These are phyloP conservation scores for Chlorella variabilis DNA, from an alignment of 163 green algal species.

Conservation along the genomic window DNA sequence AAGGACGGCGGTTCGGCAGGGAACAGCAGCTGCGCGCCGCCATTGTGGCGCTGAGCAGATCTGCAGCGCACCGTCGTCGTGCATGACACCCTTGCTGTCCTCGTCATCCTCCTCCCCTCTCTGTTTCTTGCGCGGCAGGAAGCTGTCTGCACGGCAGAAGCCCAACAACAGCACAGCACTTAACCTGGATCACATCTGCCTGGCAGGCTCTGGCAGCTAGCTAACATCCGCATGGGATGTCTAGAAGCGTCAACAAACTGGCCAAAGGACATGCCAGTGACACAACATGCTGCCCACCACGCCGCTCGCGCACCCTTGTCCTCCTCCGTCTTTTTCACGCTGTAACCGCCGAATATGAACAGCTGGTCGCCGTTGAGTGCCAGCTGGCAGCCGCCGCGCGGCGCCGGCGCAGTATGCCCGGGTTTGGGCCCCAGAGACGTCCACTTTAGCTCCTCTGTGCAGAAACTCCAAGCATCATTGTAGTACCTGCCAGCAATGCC, in stretches of 20 bases:
- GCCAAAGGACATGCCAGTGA: too few species aligned
- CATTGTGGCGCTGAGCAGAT: not conserved
- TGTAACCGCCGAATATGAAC: slow-evolving; percentile 62
- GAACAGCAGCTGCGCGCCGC: not conserved
- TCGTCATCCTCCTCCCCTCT: slow-evolving; percentile 70
- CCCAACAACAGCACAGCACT: not conserved
- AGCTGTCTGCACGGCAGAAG: not conserved
- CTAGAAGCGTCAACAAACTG: too few species aligned
- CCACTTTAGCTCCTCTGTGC: slow-evolving; percentile 80
- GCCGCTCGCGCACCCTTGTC: not conserved
- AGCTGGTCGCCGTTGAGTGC: slow-evolving; percentile 56
- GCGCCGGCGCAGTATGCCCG: slow-evolving; percentile 36
- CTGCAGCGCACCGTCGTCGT: slow-evolving; percentile 74
- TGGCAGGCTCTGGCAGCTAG: too few species aligned
- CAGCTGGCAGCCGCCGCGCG: slow-evolving; percentile 65
- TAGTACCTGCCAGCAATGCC: not conserved
- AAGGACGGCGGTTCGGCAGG: too few species aligned
- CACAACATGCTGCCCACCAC: too few species aligned
- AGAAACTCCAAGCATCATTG: not conserved
- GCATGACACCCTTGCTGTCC: slow-evolving; percentile 81
- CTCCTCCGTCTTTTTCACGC: slow-evolving; percentile 32
- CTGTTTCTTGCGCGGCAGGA: slow-evolving; percentile 14
- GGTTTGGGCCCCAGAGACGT: slow-evolving; percentile 50
- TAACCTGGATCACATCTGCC: too few species aligned
- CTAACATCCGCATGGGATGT: too few species aligned